Evolutionary conservation across 495 filamentous ascomycete genomes (phyloP).

Genomic region (Penicillium paxilli): DNA sequence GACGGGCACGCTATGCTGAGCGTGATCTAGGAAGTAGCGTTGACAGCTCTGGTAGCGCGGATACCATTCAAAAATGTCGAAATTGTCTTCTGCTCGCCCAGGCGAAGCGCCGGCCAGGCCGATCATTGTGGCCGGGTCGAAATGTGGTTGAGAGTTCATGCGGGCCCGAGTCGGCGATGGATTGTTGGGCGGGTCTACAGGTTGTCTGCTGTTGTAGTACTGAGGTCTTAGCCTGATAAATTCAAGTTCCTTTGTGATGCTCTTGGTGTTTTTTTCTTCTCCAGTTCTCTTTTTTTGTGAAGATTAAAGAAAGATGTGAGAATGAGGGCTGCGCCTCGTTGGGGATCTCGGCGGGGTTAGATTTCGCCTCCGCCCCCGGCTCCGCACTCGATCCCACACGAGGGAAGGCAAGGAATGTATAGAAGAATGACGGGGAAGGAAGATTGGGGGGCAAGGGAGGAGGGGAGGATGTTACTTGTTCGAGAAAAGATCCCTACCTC

Average conservation of each 20-base stretch:
- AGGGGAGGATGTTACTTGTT: constrained; percentile 38
- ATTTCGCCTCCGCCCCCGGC: constrained; percentile 7
- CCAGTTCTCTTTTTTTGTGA: background rate
- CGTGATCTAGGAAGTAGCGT: constrained; percentile 89
- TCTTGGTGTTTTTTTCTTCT: constrained; percentile 1
- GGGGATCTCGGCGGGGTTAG: constrained; percentile 15
- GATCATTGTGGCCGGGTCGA: constrained; percentile 43
- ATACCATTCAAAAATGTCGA: constrained; percentile 92
- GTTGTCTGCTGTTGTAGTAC: constrained; percentile 12
- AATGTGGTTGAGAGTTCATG: constrained; percentile 38
- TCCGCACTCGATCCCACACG: background rate
- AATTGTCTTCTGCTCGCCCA: constrained; percentile 40
- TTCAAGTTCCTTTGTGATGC: too few species aligned
- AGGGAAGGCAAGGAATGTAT: background rate
- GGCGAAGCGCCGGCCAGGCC: constrained; percentile 37
- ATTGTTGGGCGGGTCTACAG: constrained; percentile 14
- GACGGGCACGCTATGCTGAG: constrained; percentile 78
- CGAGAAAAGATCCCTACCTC: constrained; percentile 40
- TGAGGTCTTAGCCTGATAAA: constrained; percentile 2
- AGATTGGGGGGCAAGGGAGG: constrained; percentile 14
- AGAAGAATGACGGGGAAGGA: background rate
- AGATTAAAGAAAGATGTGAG: background rate
- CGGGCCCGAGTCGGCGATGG: constrained; percentile 19
- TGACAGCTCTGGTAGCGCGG: constrained; percentile 90
- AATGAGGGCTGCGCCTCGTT: constrained; percentile 8